Percentiles rank a stretch among this genome's conserved stretches.
Conservation (phyloP, 192 early-diverging fungal genomes). For the Geranomyces variabilis region DNA sequence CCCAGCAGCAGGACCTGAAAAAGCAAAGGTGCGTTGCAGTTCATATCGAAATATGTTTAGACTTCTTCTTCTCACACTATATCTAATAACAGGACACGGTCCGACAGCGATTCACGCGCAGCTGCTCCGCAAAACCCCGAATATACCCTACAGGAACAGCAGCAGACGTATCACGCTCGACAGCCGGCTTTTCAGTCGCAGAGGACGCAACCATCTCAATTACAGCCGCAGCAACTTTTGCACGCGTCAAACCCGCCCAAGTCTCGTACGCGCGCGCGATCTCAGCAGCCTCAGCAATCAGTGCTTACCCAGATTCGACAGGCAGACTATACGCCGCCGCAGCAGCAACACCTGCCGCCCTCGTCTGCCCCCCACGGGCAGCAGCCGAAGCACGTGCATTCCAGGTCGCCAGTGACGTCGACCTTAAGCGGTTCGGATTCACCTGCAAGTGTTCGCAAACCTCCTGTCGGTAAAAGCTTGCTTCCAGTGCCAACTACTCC, state of each 20-base stretch:
- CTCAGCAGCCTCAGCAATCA: no score
- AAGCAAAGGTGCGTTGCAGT: background rate
- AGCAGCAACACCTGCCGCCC: no score
- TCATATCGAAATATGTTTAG: no score
- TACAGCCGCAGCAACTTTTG: background rate
- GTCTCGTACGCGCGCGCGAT: no score
- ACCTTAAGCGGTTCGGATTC: background rate
- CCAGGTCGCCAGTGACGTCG: background rate
- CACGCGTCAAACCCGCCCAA: no score
- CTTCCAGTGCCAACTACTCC: conserved; percentile 18
- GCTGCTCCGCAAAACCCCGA: background rate
- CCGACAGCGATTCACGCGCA: no score
- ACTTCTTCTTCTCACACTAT: no score
- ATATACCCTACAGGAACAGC: conserved; percentile 4
- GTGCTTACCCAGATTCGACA: no score
- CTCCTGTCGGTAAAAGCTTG: conserved; percentile 3
- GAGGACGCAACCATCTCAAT: background rate
- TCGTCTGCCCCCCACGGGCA: background rate
- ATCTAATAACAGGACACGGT: no score
- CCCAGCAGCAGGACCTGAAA: background rate
- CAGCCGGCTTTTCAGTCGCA: background rate
- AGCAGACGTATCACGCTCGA: background rate
- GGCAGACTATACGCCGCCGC: no score
- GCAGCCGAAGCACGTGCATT: background rate
- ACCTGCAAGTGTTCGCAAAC: conserved; percentile 4